Evolutionary conservation across 345 rosid genomes (phyloP).

Genomic region (Zanthoxylum bungeanum): DNA sequence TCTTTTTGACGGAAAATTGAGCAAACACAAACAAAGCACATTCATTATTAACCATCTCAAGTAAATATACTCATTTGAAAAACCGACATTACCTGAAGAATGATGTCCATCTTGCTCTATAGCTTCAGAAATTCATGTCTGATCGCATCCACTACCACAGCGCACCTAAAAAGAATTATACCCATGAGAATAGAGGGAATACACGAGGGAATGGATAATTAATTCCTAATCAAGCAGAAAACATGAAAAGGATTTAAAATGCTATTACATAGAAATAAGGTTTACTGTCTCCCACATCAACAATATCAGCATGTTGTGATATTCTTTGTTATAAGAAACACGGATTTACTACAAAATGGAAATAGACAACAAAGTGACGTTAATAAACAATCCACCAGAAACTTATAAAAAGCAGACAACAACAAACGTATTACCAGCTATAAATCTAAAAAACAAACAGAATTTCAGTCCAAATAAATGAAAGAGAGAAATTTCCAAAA

Average conservation of each 20-base stretch:
- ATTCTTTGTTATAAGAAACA: not conserved
- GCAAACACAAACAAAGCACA: not conserved
- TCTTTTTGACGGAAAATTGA: no score
- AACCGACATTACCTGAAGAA: slow-evolving; percentile 6
- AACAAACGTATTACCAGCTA: not conserved
- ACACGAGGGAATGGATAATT: not conserved
- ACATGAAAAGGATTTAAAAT: not conserved
- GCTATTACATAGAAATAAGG: not conserved
- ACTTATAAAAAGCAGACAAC: not conserved
- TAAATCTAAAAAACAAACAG: not conserved
- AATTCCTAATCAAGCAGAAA: not conserved
- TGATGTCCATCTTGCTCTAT: not conserved
- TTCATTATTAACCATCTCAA: not conserved
- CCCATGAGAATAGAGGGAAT: not conserved
- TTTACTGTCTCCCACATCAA: not conserved
- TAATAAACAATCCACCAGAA: not conserved
- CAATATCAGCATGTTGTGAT: not conserved
- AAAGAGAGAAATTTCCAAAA: not conserved
- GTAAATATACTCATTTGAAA: no score
- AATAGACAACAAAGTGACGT: not conserved
- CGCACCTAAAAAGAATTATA: slow-evolving; percentile 6
- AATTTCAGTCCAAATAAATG: not conserved
- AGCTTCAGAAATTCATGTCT: slow-evolving; percentile 9
- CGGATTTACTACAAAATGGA: not conserved
- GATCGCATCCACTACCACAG: slow-evolving; percentile 6